phyloP scores from a whole-genome alignment of 768 basidiomycete species.

The Podaxis pistillaris region DNA sequence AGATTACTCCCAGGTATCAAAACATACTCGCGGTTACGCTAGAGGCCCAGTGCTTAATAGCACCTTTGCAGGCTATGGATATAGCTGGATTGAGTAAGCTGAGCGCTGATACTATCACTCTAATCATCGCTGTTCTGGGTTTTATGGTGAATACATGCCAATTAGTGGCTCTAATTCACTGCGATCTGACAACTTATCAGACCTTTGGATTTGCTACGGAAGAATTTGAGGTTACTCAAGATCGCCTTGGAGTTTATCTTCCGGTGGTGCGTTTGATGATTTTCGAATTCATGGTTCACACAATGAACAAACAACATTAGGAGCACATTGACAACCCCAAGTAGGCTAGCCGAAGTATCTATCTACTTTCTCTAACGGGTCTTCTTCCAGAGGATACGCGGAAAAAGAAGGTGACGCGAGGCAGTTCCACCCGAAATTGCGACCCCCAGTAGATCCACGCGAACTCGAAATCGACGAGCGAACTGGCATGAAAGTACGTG shows the following conservation, averaged over 20 bases:
- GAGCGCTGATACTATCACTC: constrained; percentile 59
- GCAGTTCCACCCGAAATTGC: constrained; percentile 64
- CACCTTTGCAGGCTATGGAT: constrained; percentile 54
- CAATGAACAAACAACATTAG: constrained; percentile 22
- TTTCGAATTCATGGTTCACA: not conserved
- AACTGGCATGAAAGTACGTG: constrained; percentile 73
- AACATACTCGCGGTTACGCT: not conserved
- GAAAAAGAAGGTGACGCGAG: constrained; percentile 72
- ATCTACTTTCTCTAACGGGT: not conserved
- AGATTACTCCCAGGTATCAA: constrained; percentile 59
- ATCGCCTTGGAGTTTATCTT: constrained; percentile 74
- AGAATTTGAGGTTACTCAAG: constrained; percentile 71
- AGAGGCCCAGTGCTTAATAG: not conserved
- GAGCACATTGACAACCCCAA: constrained; percentile 84
- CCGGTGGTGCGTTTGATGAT: constrained; percentile 48
- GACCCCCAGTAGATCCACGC: constrained; percentile 67
- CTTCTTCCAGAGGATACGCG: constrained; percentile 55
- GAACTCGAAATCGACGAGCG: constrained; percentile 76
- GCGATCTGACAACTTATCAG: constrained; percentile 24
- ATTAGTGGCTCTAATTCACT: not conserved
- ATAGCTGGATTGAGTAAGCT: constrained; percentile 68
- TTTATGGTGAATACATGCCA: constrained; percentile 41
- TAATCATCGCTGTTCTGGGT: constrained; percentile 56
- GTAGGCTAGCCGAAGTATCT: constrained; percentile 25
- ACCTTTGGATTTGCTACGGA: constrained; percentile 63